Evolutionary conservation across 208 protist genomes (phyloP).

Genomic region (Crithidia fasciculata): DNA sequence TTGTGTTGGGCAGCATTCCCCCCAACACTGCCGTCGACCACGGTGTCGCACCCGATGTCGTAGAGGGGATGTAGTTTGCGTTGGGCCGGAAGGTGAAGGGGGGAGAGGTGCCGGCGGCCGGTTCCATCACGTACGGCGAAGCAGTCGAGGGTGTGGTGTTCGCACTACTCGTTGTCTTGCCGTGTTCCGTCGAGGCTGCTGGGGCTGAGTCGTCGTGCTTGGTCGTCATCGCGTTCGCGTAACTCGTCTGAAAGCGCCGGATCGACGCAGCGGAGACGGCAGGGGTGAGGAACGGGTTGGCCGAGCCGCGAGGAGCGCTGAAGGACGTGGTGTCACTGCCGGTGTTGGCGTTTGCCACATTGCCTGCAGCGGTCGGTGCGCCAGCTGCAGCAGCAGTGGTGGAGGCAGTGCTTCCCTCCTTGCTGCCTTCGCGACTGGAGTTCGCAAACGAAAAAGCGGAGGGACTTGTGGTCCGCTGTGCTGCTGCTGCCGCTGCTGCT

Average conservation of each 20-base stretch:
- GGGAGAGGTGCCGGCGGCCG: conserved; percentile 40
- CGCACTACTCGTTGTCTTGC: background rate
- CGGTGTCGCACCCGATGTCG: background rate
- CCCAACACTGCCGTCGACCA: background rate
- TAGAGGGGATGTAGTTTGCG: conserved; percentile 5
- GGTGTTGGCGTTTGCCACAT: background rate
- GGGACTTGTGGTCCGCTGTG: background rate
- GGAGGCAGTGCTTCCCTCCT: background rate
- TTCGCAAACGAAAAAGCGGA: background rate
- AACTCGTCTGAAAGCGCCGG: conserved; percentile 21
- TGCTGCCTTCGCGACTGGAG: background rate
- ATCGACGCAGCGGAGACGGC: conserved; percentile 21
- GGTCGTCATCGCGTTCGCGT: background rate
- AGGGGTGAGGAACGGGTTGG: conserved; percentile 15
- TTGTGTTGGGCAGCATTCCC: conserved; percentile 9
- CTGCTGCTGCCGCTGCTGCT: background rate
- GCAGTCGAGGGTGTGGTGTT: background rate
- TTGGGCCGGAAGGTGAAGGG: conserved; percentile 52
- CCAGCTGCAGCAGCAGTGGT: background rate
- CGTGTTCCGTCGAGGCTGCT: background rate
- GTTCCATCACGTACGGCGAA: conserved; percentile 38
- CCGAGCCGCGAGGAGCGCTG: background rate
- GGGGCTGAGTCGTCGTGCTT: conserved; percentile 19
- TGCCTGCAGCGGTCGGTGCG: background rate
- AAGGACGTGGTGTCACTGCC: conserved; percentile 1